Percentiles rank a stretch among this genome's conserved stretches.
These are phyloP conservation scores for Phytophthora fragariae DNA, from an alignment of 352 stramenopile species.

Conservation along the genomic window DNA sequence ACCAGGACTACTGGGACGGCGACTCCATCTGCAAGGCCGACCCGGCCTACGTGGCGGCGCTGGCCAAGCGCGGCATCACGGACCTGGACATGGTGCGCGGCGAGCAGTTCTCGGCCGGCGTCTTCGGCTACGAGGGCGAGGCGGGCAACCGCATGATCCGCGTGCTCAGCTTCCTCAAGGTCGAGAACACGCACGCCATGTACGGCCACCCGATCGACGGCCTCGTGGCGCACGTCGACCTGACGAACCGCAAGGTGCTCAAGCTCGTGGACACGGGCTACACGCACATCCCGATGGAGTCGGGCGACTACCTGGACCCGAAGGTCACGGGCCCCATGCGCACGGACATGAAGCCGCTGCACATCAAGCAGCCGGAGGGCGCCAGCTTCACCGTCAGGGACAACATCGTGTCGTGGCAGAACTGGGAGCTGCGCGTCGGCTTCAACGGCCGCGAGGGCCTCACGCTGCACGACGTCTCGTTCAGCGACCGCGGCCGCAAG, in stretches of 20 bases:
- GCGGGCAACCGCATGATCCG: conserved; percentile 54
- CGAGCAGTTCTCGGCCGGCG: conserved; percentile 52
- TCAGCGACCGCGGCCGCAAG: conserved; percentile 53
- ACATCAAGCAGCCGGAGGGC: conserved; percentile 79
- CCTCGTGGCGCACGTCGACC: conserved; percentile 54
- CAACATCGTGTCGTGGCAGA: conserved; percentile 80
- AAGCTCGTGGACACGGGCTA: conserved; percentile 56
- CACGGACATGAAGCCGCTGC: conserved; percentile 63
- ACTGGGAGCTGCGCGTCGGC: conserved; percentile 82
- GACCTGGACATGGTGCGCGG: conserved; percentile 52
- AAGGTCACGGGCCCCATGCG: conserved; percentile 50
- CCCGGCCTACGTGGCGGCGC: conserved; percentile 45
- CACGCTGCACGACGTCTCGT: conserved; percentile 55
- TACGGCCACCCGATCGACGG: conserved; percentile 58
- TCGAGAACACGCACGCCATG: conserved; percentile 56
- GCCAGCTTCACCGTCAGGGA: conserved; percentile 76
- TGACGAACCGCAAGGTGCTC: conserved; percentile 50
- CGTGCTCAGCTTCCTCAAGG: conserved; percentile 55
- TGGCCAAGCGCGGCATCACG: conserved; percentile 54
- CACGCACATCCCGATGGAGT: conserved; percentile 53
- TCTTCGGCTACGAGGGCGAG: conserved; percentile 53
- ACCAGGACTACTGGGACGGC: conserved; percentile 55
- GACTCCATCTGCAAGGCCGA: conserved; percentile 57
- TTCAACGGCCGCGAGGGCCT: conserved; percentile 88
- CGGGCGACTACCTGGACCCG: conserved; percentile 53